Percentiles rank a stretch among this genome's conserved stretches.
These are phyloP conservation scores for Globisporangium canariense DNA, from an alignment of 352 stramenopile species.

Conservation along the genomic window DNA sequence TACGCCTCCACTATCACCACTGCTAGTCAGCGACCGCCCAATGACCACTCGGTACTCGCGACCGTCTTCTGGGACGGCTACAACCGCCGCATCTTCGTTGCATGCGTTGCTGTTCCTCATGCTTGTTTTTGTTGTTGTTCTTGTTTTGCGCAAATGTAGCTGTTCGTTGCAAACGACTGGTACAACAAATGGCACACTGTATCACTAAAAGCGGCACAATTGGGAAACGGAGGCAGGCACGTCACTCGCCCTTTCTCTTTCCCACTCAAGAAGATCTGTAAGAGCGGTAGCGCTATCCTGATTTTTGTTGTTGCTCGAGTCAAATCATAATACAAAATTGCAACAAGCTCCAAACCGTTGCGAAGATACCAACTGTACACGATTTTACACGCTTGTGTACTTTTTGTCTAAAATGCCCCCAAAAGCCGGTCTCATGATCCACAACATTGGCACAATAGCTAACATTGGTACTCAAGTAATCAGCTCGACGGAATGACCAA, in stretches of 20 bases:
- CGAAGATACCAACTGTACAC: too few species aligned
- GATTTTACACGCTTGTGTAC: too few species aligned
- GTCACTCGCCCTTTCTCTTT: background rate
- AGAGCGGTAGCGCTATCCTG: background rate
- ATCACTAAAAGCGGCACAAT: background rate
- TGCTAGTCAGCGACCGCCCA: slow-evolving; percentile 35
- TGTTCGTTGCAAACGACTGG: slow-evolving; percentile 1
- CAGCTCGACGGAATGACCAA: too few species aligned
- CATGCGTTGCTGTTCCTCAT: background rate
- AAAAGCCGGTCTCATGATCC: too few species aligned
- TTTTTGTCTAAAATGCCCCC: too few species aligned
- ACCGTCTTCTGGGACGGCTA: slow-evolving; percentile 34
- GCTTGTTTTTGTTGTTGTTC: background rate
- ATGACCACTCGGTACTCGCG: slow-evolving; percentile 55
- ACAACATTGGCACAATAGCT: too few species aligned
- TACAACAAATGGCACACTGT: background rate
- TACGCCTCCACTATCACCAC: background rate
- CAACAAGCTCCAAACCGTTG: background rate
- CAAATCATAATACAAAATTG: background rate
- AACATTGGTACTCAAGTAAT: too few species aligned
- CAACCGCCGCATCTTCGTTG: background rate
- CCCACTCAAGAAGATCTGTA: background rate
- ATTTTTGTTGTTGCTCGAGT: background rate
- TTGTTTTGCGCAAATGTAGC: background rate
- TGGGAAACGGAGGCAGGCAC: background rate